phyloP scores from a whole-genome alignment of 768 basidiomycete genomes.

The Lactifluus pinguis region DNA sequence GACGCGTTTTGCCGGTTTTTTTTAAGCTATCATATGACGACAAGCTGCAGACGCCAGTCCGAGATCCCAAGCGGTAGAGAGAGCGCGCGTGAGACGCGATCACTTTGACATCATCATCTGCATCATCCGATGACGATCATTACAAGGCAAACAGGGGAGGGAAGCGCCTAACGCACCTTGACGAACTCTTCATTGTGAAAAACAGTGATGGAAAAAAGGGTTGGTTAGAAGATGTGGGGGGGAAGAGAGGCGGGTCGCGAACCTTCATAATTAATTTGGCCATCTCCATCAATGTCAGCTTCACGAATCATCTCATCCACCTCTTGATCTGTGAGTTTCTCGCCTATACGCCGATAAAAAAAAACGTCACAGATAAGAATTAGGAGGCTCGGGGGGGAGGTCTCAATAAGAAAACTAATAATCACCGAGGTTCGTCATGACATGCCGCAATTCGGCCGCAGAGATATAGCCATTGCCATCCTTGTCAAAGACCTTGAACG shows the following conservation, averaged over 20 bases:
- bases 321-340: constrained; percentile 79
- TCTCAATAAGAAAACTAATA: neutral
- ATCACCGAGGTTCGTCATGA: constrained; percentile 86
- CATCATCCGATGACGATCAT: constrained; percentile 4
- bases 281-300: constrained; percentile 90
- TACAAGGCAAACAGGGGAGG: neutral
- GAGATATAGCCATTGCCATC: constrained; percentile 89
- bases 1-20: neutral
- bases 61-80: neutral
- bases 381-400: neutral
- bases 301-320: constrained; percentile 97
- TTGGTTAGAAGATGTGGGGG: neutral
- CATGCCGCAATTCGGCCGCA: constrained; percentile 76
- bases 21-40: neutral
- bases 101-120: constrained; percentile 74
- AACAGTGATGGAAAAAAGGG: neutral
- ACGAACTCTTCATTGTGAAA: constrained; percentile 52
- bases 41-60: neutral
- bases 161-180: constrained; percentile 37
- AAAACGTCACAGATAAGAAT: neutral
- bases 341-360: constrained; percentile 37
- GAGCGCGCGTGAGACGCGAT: constrained; percentile 11
- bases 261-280: constrained; percentile 88
- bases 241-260: constrained; percentile 19
- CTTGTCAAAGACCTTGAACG: constrained; percentile 96